Evolutionary conservation across 257 asterid species (phyloP), one percentile per base, ranked within the genome.

Genomic region (Nyctanthes arbortristis): DNA sequence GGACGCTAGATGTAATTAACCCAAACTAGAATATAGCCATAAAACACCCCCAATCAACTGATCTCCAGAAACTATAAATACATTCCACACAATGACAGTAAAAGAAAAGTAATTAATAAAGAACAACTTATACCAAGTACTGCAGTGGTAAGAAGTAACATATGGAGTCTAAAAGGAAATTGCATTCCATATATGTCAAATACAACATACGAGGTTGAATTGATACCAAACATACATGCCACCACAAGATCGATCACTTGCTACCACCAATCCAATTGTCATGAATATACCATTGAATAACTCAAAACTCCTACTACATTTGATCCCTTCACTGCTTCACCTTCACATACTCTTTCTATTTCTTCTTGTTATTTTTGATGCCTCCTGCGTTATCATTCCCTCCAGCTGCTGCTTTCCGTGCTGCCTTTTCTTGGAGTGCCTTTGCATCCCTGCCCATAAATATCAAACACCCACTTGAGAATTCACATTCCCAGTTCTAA

Each of bases 351-450:
- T 49, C 18, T 59, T 29, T n/a, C n/a, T 81, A 83, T 74, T 81
- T 85, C 70, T 82, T 88, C 84, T 78, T 82, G 34, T 25, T 45
- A 62, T 34, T 79, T 34, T 70, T 79, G 27, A 52, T 60, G 52
- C 37, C 76, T 8, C 52, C 75, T 5, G 68, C 32, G 20, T 67
- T 37, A 0, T 30, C 62, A 6, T 67, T 70, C 66, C 71, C 79
- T 69, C 88, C 88, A 3, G 11, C 32, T 2, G 95, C 91, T 7
- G 92, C 91, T 64, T 92, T 92, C 52, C 61, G 82, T 2, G 92
- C 88, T 1, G 73, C 49, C 73, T 92, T 92, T 29, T 92, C 96
- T 63, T 88, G 94, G 72, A 92, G 78, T 7, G 96, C 96, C 80
- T 83, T 89, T 0, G 96, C 96, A 43, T 92, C 98, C 88, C 96